These are phyloP conservation scores for Oemleria cerasiformis DNA, from an alignment of 306 rosid genomes.

Conservation along the genomic window DNA sequence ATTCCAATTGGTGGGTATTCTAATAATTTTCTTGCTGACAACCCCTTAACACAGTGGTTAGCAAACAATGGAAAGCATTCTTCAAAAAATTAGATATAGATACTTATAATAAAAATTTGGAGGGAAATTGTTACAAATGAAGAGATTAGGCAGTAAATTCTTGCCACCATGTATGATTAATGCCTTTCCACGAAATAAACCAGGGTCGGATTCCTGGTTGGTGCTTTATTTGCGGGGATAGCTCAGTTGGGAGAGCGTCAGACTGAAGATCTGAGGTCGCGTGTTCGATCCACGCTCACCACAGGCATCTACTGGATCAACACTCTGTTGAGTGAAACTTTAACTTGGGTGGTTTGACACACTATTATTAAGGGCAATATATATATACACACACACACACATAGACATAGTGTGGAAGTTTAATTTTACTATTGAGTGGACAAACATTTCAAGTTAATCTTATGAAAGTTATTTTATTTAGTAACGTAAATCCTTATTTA, in stretches of 20 bases:
- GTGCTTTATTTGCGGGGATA: conserved; percentile 60
- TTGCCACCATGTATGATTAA: background rate
- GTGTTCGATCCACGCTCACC: conserved; percentile 75
- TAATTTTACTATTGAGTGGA: background rate
- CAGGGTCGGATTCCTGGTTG: conserved; percentile 31
- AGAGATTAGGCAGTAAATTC: background rate
- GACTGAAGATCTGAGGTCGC: conserved; percentile 68
- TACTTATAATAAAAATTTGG: background rate
- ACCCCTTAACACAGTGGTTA: background rate
- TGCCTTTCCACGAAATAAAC: conserved; percentile 15
- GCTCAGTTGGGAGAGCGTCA: conserved; percentile 77
- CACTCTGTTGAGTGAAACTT: conserved; percentile 22
- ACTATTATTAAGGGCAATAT: background rate
- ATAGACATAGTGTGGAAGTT: background rate
- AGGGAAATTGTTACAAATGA: background rate
- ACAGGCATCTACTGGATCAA: conserved; percentile 44
- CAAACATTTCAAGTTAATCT: too few species aligned
- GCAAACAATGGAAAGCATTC: background rate
- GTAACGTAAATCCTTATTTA: background rate
- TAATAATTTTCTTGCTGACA: background rate
- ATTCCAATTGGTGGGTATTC: background rate
- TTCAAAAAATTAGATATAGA: background rate
- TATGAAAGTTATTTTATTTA: background rate
- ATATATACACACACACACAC: background rate
- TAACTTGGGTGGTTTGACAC: conserved; percentile 8